phyloP scores from a whole-genome alignment of 148 eudicot genomes.

The Amaranthus hypochondriacus region DNA sequence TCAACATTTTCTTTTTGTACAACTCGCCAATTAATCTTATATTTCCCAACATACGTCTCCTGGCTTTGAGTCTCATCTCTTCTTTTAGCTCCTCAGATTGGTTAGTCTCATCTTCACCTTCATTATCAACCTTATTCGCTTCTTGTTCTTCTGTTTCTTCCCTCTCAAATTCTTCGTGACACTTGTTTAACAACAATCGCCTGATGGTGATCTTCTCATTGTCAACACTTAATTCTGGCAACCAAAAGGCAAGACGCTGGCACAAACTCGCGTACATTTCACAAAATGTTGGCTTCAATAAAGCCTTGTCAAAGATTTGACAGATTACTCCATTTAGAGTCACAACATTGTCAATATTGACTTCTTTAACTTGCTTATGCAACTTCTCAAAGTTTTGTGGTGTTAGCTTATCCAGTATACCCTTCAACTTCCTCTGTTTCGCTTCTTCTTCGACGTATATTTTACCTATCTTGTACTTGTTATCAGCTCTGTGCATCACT shows the following conservation, averaged over 20 bases:
- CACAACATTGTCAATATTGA: slow-evolving; percentile 62
- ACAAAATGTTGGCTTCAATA: slow-evolving; percentile 65
- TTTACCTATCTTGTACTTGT: slow-evolving; percentile 77
- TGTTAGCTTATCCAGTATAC: slow-evolving; percentile 68
- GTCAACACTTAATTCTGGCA: slow-evolving; percentile 64
- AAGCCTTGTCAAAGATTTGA: slow-evolving; percentile 43
- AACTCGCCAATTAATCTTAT: slow-evolving; percentile 68
- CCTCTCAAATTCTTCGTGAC: slow-evolving; percentile 32
- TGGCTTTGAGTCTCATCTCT: slow-evolving; percentile 51
- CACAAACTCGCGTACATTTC: slow-evolving; percentile 90
- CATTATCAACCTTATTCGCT: slow-evolving; percentile 58
- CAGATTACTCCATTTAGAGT: slow-evolving; percentile 67
- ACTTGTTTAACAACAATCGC: slow-evolving; percentile 57
- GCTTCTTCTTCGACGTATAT: slow-evolving; percentile 68
- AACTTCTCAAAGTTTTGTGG: slow-evolving; percentile 81
- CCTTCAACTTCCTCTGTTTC: slow-evolving; percentile 75
- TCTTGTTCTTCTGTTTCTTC: slow-evolving; percentile 82
- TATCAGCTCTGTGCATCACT: slow-evolving; percentile 81
- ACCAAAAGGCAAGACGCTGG: slow-evolving; percentile 49
- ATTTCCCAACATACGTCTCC: slow-evolving; percentile 81
- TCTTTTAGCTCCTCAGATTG: slow-evolving; percentile 60
- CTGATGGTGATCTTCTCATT: slow-evolving; percentile 71
- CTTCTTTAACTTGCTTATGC: slow-evolving; percentile 72
- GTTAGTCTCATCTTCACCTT: slow-evolving; percentile 42
- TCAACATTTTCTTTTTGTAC: slow-evolving; percentile 50